These are phyloP conservation scores for Tephrocybe sp. DNA, from an alignment of 768 basidiomycete genomes.

Conservation along the genomic window DNA sequence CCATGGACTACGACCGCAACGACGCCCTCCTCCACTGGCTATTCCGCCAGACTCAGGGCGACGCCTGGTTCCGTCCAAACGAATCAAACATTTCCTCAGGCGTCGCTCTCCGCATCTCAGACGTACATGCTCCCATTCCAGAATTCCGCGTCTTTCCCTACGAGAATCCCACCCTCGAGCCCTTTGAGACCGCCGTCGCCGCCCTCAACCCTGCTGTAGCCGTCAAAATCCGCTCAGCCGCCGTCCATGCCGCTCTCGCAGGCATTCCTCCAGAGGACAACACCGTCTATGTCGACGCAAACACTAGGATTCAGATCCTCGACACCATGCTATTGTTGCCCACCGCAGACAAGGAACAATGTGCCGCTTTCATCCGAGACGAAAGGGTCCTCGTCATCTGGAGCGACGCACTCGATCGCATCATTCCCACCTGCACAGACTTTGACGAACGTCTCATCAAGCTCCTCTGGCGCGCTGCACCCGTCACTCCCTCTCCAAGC, in stretches of 20 bases:
- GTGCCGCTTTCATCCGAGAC: constrained; percentile 84
- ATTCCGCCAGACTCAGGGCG: constrained; percentile 75
- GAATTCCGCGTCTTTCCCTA: constrained; percentile 83
- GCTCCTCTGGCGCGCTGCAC: constrained; percentile 67
- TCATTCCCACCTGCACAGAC: constrained; percentile 71
- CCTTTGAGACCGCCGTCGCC: constrained; percentile 72
- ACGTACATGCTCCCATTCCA: constrained; percentile 30
- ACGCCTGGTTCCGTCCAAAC: constrained; percentile 80
- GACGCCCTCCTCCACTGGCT: constrained; percentile 80
- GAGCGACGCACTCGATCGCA: constrained; percentile 76
- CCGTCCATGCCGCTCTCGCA: constrained; percentile 75
- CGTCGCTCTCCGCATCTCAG: constrained; percentile 55
- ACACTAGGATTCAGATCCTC: constrained; percentile 83
- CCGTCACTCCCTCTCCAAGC: constrained; percentile 29
- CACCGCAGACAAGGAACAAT: constrained; percentile 81
- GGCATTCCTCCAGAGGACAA: constrained; percentile 53
- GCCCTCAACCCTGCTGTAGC: constrained; percentile 79
- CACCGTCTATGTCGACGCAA: constrained; percentile 68
- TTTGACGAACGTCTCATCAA: constrained; percentile 79
- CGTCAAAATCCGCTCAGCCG: constrained; percentile 74
- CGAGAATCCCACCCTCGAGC: constrained; percentile 66
- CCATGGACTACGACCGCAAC: constrained; percentile 75
- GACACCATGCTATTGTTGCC: constrained; percentile 77
- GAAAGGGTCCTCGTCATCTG: constrained; percentile 84
- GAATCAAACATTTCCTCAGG: constrained; percentile 73